Evolutionary conservation across 805 yeast genomes (phyloP).

Genomic region (Komagataella ulmi): DNA sequence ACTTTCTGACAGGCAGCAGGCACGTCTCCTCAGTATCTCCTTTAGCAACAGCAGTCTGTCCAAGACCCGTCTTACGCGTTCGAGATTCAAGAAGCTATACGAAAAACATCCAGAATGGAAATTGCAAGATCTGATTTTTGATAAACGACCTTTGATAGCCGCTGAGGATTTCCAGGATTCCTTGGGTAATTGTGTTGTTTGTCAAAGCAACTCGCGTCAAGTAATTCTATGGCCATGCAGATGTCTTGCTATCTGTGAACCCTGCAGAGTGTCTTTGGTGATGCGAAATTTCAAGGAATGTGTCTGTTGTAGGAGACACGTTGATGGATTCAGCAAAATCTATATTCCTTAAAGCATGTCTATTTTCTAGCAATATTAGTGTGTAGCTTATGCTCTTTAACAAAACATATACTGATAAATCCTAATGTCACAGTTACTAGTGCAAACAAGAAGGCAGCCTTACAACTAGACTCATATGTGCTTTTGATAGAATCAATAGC

Average conservation of each 20-base stretch:
- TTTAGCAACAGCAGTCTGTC: not conserved
- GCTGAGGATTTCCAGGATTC: slow-evolving; percentile 15
- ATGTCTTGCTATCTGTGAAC: slow-evolving; percentile 81
- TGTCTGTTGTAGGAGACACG: slow-evolving; percentile 71
- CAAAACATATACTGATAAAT: slow-evolving; percentile 26
- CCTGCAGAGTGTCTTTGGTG: slow-evolving; percentile 64
- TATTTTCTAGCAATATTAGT: slow-evolving; percentile 28
- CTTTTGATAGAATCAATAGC: slow-evolving; percentile 30
- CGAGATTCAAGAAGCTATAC: slow-evolving; percentile 12
- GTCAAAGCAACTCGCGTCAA: slow-evolving; percentile 62
- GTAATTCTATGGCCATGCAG: slow-evolving; percentile 88
- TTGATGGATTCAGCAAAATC: slow-evolving; percentile 51
- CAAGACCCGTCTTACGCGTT: slow-evolving; percentile 12
- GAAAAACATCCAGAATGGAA: slow-evolving; percentile 8
- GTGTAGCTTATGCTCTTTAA: slow-evolving; percentile 48
- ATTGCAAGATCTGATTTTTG: slow-evolving; percentile 14
- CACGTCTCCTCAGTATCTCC: not conserved
- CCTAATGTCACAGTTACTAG: slow-evolving; percentile 21
- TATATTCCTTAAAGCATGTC: slow-evolving; percentile 31
- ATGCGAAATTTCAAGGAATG: slow-evolving; percentile 64
- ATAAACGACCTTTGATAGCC: slow-evolving; percentile 6
- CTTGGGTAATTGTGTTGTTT: slow-evolving; percentile 57
- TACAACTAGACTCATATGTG: slow-evolving; percentile 39
- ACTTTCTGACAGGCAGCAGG: not conserved
- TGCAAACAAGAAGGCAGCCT: slow-evolving; percentile 38